phyloP scores from a whole-genome alignment of 1,139 yeast species.

The Zygosaccharomyces sapae region DNA sequence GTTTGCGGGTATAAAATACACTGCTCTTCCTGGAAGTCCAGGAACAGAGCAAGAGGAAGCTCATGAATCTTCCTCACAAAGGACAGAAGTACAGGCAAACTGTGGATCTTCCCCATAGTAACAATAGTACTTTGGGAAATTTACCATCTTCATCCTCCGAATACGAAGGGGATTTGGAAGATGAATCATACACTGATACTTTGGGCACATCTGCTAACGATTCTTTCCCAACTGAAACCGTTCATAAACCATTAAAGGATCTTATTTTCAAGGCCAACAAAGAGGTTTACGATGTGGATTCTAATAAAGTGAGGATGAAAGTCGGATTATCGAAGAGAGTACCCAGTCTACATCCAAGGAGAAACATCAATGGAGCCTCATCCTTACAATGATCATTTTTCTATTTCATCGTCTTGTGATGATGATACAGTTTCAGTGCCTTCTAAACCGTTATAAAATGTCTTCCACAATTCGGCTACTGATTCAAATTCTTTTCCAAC shows the following conservation, averaged over 20 bases:
- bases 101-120: not conserved
- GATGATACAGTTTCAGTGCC: constrained; percentile 8
- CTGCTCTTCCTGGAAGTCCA: not conserved
- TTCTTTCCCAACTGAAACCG: constrained; percentile 4
- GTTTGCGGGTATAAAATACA: not conserved
- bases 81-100: not conserved
- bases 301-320: constrained; percentile 21
- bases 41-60: constrained; percentile 1
- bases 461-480: constrained; percentile 48
- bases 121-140: not conserved
- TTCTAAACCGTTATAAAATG: constrained; percentile 44
- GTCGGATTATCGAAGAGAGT: constrained; percentile 27
- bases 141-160: not conserved
- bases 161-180: not conserved
- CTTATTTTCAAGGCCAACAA: constrained; percentile 26
- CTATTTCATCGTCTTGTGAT: constrained; percentile 8
- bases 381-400: not conserved
- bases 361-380: constrained; percentile 1
- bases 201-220: constrained; percentile 8
- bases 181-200: not conserved
- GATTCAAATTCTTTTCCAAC: constrained; percentile 54
- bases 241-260: constrained; percentile 27
- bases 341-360: constrained; percentile 17
- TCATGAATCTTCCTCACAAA: not conserved
- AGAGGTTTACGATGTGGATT: constrained; percentile 26